Base-by-base conservation (phyloP, 257 asterid genomes). In the Lantana camara region DNA sequence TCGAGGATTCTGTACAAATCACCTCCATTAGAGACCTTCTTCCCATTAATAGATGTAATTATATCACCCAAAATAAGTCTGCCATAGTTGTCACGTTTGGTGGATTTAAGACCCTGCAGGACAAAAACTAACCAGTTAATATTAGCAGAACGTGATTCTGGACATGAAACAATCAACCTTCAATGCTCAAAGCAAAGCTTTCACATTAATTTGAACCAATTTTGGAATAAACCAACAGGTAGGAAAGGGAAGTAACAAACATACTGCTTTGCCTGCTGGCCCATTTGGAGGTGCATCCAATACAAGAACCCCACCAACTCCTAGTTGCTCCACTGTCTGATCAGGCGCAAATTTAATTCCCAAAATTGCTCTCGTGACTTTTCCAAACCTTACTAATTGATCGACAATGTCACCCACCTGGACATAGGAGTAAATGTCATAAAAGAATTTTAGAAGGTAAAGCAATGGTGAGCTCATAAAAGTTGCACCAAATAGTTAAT, bases 251-350 rank as follows among this genome's bases (percentile, higher is more conserved):
- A 8, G 56, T 20, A 57, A 29, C 0, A 22, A 15, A 60, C 94
- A 30, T 78, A 85, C 94, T 9, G 94, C 94, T 85, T 85, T 85
- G 77, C 94, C 94, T 27, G 94, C 94, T 9, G 94, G 94, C 66
- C 94, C 94, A 72, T 80, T 69, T 53, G 81, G 75, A 49, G 94
- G 94, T 72, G 94, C 94, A 75, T 85, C 94, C 74, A 85, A 67
- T 59, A 85, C 87, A 42, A 85, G 94, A 66, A 85, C 94, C 16
- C 94, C 94, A 29, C 85, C 82, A 24, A 85, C 89, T 71, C 93
- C 93, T 29, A 85, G 79, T 78, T 82, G 89, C 74, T 85, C 89
- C 37, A 85, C 83, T 9, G 89, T 75, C 67, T 85, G 90, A 68
- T 85, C 94, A 57, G 90, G 94, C 53, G 94, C 94, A 75, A 85